Evolutionary conservation across 768 basidiomycete genomes (phyloP), one percentile per base, ranked within the genome.

Genomic region (Tephrocybe rancida): DNA sequence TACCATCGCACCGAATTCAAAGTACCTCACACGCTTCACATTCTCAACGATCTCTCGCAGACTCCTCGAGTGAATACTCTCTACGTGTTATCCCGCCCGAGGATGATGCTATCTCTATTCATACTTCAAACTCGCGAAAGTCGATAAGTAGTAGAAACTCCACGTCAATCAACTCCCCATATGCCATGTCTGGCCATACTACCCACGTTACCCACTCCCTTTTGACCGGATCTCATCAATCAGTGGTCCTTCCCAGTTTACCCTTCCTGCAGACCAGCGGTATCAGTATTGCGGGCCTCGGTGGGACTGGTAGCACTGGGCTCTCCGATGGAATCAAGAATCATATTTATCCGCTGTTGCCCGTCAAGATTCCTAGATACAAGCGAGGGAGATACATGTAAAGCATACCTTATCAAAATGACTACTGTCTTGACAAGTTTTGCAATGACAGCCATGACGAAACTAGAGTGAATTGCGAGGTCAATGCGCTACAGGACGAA

Each of bases 141-240:
- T 47, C 46, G 6, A 5, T n/a, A 13, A n/a, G 26, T n/a, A n/a
- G n/a, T n/a, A 21, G 30, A 9, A 30, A 8, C 19, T 44, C 49
- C 3, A 41, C 42, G 29, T 24, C 44, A 39, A 30, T 45, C 0
- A 11, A 41, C n/a, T 30, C 35, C 8, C n/a, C 9, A 25, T 51
- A 51, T 14, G 5, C 37, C 35, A 46, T 50, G 25, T 50, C 55
- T 5, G 38, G 24, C 37, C 55, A 56, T 30, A 51, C 9, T 27
- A 42, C 47, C 13, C 7, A 42, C 2, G n/a, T 55, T 5, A 19
- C 29, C 10, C 44, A 24, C 29, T 32, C 44, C 3, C n/a, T 9
- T 16, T 13, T 50, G 5, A 51, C 13, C 35, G 55, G 49, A 7
- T 56, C 55, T 8, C 43, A 35, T 4, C 3, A 41, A 14, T 47